Base-by-base conservation (phyloP, 169 alveolate genomes). In the Plasmodium inui region DNA sequence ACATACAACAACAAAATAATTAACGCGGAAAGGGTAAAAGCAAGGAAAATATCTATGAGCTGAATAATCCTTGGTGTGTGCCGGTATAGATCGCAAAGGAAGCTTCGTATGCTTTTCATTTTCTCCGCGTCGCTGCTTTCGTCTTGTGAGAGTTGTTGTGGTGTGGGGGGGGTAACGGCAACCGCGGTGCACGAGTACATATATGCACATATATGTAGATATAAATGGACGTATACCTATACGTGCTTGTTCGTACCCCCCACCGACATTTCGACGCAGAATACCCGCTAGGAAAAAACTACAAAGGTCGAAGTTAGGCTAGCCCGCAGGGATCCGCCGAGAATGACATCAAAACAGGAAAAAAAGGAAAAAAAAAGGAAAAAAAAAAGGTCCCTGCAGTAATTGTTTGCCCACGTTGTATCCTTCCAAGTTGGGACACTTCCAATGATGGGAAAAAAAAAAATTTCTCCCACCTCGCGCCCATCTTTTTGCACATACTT, bases 1-100 rank as follows among this genome's bases (percentile, higher is more conserved):
- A 72, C 92, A 61, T 70, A 90, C 17, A 71, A 5, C 19, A 70
- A 44, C 57, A 90, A 90, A 90, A 90, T 32, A n/a, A 90, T 41
- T 44, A 90, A 67, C 1, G 82, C 46, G 41, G 74, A 67, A 81
- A 90, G 14, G 19, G 90, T 90, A 55, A 90, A 80, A 22, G 73
- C 26, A 28, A 90, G 73, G 46, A 67, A 80, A 28, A 70, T 67
- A 50, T 90, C 95, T 37, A 90, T 72, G n/a, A 79, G 72, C 76
- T 39, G 26, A 67, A 81, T 39, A 32, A 41, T 76, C 73, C 80
- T 90, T 22, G 84, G 85, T 44, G 84, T 81, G 55, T 17, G 26
- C 28, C 19, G 67, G 57, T 90, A 90, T 12, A 32, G 70, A 0
- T 81, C 46, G 53, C 73, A 90, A 79, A 76, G 73, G 9, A 53